A percentile compares a stretch with the other conserved stretches of the same genome.
phyloP scores from a whole-genome alignment of 2,329 filamentous ascomycete species.

The Sclerotiophoma versabilis region DNA sequence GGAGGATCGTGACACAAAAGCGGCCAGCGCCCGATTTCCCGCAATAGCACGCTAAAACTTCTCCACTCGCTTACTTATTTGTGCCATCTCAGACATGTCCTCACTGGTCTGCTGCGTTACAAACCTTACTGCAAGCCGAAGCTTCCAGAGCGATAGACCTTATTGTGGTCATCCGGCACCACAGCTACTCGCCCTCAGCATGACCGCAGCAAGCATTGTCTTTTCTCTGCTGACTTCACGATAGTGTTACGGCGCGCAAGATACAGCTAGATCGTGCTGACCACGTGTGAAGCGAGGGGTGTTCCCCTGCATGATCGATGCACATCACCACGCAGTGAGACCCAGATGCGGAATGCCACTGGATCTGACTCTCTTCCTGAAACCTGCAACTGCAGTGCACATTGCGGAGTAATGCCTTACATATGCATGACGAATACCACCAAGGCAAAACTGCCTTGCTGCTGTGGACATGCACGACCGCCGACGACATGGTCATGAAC shows the following conservation, averaged over 20 bases:
- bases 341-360: constrained; percentile 4
- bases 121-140: not conserved
- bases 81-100: not conserved
- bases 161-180: not conserved
- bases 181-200: not conserved
- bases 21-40: constrained; percentile 1
- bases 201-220: not conserved
- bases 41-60: not conserved
- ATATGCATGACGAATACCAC: not conserved
- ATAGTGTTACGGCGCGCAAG: not conserved
- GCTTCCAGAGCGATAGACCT: not conserved
- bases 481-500: not conserved
- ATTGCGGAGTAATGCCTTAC: not conserved
- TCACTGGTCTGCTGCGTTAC: not conserved
- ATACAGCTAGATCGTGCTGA: constrained; percentile 15
- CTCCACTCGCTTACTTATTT: not conserved
- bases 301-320: constrained; percentile 13
- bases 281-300: constrained; percentile 18
- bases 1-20: constrained; percentile 4
- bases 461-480: not conserved
- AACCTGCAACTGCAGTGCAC: not conserved
- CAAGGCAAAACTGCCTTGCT: not conserved
- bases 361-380: constrained; percentile 5
- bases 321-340: constrained; percentile 14
- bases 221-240: not conserved